Conservation (phyloP, 2,329 filamentous ascomycete species). For the Fusarium armeniacum region DNA sequence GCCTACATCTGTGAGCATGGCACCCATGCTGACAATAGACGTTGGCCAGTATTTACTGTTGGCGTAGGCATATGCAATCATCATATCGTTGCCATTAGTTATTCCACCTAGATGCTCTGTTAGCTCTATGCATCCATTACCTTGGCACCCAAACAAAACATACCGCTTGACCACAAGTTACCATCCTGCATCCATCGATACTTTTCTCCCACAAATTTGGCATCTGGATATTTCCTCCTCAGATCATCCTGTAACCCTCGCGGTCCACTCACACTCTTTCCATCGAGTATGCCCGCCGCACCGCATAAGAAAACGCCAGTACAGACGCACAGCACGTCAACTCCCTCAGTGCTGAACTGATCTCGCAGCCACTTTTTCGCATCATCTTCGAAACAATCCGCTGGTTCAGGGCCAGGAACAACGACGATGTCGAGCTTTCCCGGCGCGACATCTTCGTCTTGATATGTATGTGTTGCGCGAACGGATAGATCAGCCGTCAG, state of each 20-base stretch:
- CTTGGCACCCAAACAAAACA: conserved; percentile 38
- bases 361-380: conserved; percentile 59
- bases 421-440: conserved; percentile 66
- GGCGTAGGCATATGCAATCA: conserved; percentile 64
- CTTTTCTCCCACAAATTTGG: conserved; percentile 61
- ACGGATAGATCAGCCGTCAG: conserved; percentile 59
- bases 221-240: conserved; percentile 55
- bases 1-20: conserved; percentile 63
- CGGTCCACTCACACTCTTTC: conserved; percentile 63
- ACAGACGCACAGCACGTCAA: conserved; percentile 67
- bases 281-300: conserved; percentile 63
- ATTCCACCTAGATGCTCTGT: conserved; percentile 60
- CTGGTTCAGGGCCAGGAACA: conserved; percentile 65
- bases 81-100: conserved; percentile 69
- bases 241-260: conserved; percentile 59
- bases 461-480: conserved; percentile 60
- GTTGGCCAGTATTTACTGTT: conserved; percentile 59
- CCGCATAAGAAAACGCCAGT: conserved; percentile 65
- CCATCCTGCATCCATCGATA: conserved; percentile 66
- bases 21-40: conserved; percentile 60
- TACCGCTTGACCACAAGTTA: conserved; percentile 69
- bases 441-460: conserved; percentile 62
- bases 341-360: conserved; percentile 56
- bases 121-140: neutral
- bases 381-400: conserved; percentile 50